A percentile compares a stretch with the other conserved stretches of the same genome.
Conservation (phyloP, 768 basidiomycete species). For the Phaeotremella skinneri region DNA sequence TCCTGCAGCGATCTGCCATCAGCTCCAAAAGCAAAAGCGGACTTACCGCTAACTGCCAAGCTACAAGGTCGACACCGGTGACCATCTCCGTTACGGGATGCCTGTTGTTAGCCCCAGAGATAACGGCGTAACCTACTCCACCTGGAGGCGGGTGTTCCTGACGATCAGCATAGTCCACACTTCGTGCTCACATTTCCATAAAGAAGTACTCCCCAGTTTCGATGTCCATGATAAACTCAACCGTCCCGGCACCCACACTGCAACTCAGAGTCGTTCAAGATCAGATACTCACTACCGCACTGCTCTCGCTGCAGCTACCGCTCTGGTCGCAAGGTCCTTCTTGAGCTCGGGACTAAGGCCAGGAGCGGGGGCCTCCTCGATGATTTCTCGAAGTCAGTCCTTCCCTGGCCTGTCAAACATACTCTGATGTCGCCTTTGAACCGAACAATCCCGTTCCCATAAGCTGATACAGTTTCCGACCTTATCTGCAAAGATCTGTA, state of each 20-base stretch:
- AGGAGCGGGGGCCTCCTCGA: slow-evolving; percentile 78
- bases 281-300: slow-evolving; percentile 62
- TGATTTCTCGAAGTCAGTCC: slow-evolving; percentile 36
- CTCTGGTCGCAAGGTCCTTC: slow-evolving; percentile 76
- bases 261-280: background rate
- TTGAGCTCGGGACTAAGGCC: slow-evolving; percentile 75
- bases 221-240: slow-evolving; percentile 92
- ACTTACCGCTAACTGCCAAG: slow-evolving; percentile 84
- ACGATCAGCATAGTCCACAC: background rate
- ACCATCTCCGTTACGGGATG: slow-evolving; percentile 95
- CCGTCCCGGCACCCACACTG: slow-evolving; percentile 32
- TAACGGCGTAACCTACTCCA: slow-evolving; percentile 23
- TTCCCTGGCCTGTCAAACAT: slow-evolving; percentile 61
- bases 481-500: slow-evolving; percentile 87
- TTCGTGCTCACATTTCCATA: slow-evolving; percentile 82
- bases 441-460: slow-evolving; percentile 94
- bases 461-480: slow-evolving; percentile 79
- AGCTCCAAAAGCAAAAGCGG: background rate
- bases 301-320: slow-evolving; percentile 86
- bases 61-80: slow-evolving; percentile 87
- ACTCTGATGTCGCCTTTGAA: slow-evolving; percentile 89
- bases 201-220: slow-evolving; percentile 83
- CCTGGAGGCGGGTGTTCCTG: slow-evolving; percentile 49
- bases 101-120: slow-evolving; percentile 7
- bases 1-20: slow-evolving; percentile 72